Base-by-base conservation (phyloP, 2,329 filamentous ascomycete genomes). In the Cladorrhinum sp. region DNA sequence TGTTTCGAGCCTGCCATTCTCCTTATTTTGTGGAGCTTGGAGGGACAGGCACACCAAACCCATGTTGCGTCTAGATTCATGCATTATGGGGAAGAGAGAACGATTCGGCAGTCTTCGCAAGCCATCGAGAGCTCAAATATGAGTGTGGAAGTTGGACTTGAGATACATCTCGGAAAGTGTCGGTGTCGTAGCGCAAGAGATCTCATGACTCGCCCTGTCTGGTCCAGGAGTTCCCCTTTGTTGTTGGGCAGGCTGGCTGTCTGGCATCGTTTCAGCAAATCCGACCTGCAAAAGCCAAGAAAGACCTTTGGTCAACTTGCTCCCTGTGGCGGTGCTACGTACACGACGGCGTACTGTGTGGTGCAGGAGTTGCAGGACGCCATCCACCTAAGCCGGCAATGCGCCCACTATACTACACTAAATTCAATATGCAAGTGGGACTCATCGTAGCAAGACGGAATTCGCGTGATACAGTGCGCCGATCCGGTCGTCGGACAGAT, bases 1-100 rank as follows among this genome's bases (percentile, higher is more conserved):
- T 56, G 53, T 56, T 56, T 56, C 53, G 53, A 56, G 53, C 53
- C 53, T 45, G 53, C 53, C 16, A 49, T 45, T 45, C 41, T 45
- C 41, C 41, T 45, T 45, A 18, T 4, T 45, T 45, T 45, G 41
- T 45, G 41, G 41, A 45, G n/a, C 41, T 45, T 45, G n/a, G 41
- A 18, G 16, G 16, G 41, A 45, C 16, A 20, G 41, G 18, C 16
- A n/a, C 36, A 45, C 32, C 41, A 45, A 45, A 45, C 41, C 41
- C 41, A 45, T 45, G 41, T n/a, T 22, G 41, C 16, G n/a, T 45
- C n/a, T 45, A 16, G 41, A 18, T 41, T 41, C 36, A 41, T 41
- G 36, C 36, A 41, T 41, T n/a, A 32, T 13, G 6, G 7, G 13
- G 6, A 6, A 6, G 29, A 13, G 29, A 32, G 13, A 13, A 32